phyloP scores from a whole-genome alignment of 2,329 filamentous ascomycete genomes.

The Rutstroemia sydowiana region DNA sequence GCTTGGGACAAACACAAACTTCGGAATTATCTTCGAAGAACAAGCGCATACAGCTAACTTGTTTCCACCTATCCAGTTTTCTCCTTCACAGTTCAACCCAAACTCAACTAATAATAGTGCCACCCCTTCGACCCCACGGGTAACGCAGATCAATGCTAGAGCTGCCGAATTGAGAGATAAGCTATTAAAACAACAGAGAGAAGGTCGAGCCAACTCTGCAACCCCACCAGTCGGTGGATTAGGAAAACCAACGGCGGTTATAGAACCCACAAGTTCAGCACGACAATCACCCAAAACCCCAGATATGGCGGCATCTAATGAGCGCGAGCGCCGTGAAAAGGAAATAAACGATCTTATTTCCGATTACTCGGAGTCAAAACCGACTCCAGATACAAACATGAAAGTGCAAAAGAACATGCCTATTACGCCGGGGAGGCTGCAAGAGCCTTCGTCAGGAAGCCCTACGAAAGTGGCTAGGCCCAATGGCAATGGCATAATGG shows the following conservation, averaged over 20 bases:
- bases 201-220: constrained; percentile 19
- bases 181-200: constrained; percentile 22
- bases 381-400: constrained; percentile 13
- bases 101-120: constrained; percentile 13
- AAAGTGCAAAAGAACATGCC: constrained; percentile 12
- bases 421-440: constrained; percentile 13
- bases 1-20: constrained; percentile 2
- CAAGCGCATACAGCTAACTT: constrained; percentile 15
- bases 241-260: constrained; percentile 3
- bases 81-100: constrained; percentile 16
- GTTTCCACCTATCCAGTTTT: constrained; percentile 16
- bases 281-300: constrained; percentile 17
- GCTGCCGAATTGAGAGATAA: constrained; percentile 29
- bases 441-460: constrained; percentile 20
- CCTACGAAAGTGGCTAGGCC: constrained; percentile 15
- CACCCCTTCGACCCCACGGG: constrained; percentile 12
- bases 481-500: constrained; percentile 11
- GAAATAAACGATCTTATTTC: constrained; percentile 25
- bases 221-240: constrained; percentile 17
- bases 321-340: constrained; percentile 19
- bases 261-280: constrained; percentile 16
- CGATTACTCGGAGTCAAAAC: constrained; percentile 20
- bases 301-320: neutral
- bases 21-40: neutral
- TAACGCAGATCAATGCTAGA: constrained; percentile 24